Percentiles rank a stretch among this genome's conserved stretches.
phyloP scores from a whole-genome alignment of 2,329 filamentous ascomycete genomes.

The Monilinia laxa region DNA sequence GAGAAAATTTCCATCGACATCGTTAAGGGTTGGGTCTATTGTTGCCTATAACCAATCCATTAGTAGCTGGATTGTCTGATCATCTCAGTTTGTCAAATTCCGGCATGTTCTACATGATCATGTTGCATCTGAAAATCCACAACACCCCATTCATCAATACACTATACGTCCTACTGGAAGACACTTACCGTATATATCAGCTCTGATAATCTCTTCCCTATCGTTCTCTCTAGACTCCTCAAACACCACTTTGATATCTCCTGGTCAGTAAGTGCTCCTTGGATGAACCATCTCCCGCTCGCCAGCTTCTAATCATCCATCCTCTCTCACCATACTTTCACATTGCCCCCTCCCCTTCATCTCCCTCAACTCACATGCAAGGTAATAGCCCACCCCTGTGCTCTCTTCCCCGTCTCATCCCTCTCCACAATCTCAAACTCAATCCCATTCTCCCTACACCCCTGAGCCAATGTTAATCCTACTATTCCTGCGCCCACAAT shows the following conservation, averaged over 20 bases:
- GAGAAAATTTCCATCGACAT: constrained; percentile 44
- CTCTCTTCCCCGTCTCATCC: constrained; percentile 33
- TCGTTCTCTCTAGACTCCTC: constrained; percentile 38
- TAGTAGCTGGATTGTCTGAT: not conserved
- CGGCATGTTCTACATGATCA: not conserved
- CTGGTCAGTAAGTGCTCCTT: not conserved
- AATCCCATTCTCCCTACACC: constrained; percentile 22
- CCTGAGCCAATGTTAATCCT: constrained; percentile 23
- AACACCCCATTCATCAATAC: not conserved
- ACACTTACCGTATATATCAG: constrained; percentile 29
- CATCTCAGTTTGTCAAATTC: not conserved
- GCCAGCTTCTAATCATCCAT: no score
- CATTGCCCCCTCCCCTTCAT: not conserved
- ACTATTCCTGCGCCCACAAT: constrained; percentile 24
- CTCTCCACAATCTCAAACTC: constrained; percentile 41
- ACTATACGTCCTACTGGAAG: not conserved
- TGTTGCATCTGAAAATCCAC: not conserved
- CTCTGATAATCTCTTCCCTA: constrained; percentile 30
- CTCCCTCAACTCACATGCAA: constrained; percentile 44
- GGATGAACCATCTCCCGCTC: not conserved
- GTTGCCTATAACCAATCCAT: constrained; percentile 2
- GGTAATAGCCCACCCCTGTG: constrained; percentile 59
- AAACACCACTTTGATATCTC: constrained; percentile 48
- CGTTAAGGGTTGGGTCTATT: constrained; percentile 41
- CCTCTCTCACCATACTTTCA: not conserved